Evolutionary conservation across 2,329 filamentous ascomycete species (phyloP).

Genomic region (Claviceps capensis): DNA sequence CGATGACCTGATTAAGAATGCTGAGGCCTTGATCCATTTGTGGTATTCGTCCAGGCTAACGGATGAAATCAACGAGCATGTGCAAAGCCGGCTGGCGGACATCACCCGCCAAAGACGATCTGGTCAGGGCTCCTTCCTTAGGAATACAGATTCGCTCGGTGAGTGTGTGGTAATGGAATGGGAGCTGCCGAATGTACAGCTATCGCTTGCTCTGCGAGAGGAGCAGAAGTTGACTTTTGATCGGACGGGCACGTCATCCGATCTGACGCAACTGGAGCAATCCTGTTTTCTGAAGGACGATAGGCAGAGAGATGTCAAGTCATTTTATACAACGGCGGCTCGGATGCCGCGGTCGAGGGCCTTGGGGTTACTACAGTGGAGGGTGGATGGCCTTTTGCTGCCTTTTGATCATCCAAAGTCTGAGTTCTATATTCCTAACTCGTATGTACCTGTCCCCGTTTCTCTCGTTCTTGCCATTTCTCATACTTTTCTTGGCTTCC

Average conservation of each 20-base stretch:
- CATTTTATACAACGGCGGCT: background rate
- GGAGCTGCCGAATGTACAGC: background rate
- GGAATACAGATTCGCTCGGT: background rate
- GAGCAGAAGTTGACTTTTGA: background rate
- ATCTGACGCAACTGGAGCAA: background rate
- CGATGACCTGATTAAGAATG: slow-evolving; percentile 8
- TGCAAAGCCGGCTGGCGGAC: background rate
- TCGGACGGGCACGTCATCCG: background rate
- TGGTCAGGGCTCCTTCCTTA: background rate
- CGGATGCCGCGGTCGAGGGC: slow-evolving; percentile 10
- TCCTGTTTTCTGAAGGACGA: background rate
- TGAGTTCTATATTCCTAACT: slow-evolving; percentile 8
- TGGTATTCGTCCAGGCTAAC: slow-evolving; percentile 15
- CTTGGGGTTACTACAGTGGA: slow-evolving; percentile 10
- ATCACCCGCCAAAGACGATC: background rate
- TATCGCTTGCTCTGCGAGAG: background rate
- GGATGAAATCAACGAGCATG: background rate
- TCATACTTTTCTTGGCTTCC: background rate
- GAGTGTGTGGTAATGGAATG: background rate
- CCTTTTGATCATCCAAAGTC: slow-evolving; percentile 11
- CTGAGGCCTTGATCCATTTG: slow-evolving; percentile 13
- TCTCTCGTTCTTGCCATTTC: background rate
- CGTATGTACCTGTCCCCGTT: slow-evolving; percentile 8
- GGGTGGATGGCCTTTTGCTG: slow-evolving; percentile 11
- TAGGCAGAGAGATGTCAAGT: background rate